These are phyloP conservation scores for Rhizophagus sp. DNA, from an alignment of 192 early-diverging fungal genomes.

Conservation along the genomic window DNA sequence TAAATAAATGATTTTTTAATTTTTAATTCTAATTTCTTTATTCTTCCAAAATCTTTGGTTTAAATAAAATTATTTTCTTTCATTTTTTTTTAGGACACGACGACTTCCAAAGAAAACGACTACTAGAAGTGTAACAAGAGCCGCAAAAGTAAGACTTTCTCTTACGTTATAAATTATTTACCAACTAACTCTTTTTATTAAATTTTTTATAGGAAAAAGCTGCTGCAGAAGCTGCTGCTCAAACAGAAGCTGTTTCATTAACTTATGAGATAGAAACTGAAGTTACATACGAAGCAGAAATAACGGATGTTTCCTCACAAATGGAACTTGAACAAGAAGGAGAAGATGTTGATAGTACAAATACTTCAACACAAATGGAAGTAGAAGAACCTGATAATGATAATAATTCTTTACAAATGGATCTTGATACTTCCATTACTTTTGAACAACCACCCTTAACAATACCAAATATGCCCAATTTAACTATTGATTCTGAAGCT, in stretches of 20 bases:
- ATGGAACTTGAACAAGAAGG: neutral
- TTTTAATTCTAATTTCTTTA: neutral
- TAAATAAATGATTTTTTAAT: neutral
- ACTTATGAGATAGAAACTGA: neutral
- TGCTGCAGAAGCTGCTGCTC: constrained; percentile 10
- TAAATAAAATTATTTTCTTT: neutral
- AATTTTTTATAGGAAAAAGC: constrained; percentile 6
- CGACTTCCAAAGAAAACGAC: constrained; percentile 2
- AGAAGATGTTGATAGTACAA: neutral
- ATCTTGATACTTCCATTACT: neutral
- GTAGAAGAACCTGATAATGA: neutral
- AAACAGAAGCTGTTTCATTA: neutral
- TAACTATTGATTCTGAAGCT: neutral
- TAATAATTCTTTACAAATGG: neutral
- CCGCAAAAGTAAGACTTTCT: neutral
- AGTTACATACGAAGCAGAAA: neutral
- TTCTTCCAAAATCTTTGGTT: neutral
- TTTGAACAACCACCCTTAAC: neutral
- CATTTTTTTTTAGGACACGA: neutral
- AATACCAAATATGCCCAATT: neutral
- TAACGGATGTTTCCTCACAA: neutral
- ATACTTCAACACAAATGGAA: neutral
- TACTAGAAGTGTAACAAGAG: constrained; percentile 15
- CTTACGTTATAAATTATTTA: neutral
- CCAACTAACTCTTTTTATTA: neutral